These are phyloP conservation scores for Candida sakaeoensis DNA, from an alignment of 805 yeast species.

Conservation along the genomic window DNA sequence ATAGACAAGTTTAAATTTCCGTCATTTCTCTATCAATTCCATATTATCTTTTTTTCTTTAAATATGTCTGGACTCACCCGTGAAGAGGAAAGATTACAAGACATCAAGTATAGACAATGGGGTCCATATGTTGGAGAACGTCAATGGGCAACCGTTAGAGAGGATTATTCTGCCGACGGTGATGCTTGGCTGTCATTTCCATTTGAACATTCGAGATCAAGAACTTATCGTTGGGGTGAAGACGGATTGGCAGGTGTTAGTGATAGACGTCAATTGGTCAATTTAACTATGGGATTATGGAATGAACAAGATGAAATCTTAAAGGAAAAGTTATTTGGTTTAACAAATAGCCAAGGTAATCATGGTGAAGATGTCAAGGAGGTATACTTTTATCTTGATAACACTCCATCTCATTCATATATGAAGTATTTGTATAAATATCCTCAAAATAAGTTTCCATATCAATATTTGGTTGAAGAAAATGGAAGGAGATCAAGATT, in stretches of 20 bases:
- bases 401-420: slow-evolving; percentile 89
- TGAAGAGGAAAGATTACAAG: slow-evolving; percentile 36
- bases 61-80: slow-evolving; percentile 22
- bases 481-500: slow-evolving; percentile 61
- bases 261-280: slow-evolving; percentile 74
- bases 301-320: slow-evolving; percentile 81
- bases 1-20: background rate
- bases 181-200: slow-evolving; percentile 90
- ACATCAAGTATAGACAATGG: slow-evolving; percentile 78
- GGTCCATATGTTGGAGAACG: slow-evolving; percentile 89
- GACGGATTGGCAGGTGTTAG: slow-evolving; percentile 90
- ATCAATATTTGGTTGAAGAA: slow-evolving; percentile 65
- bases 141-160: slow-evolving; percentile 84
- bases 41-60: background rate
- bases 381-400: slow-evolving; percentile 78
- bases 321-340: slow-evolving; percentile 83
- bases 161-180: slow-evolving; percentile 81
- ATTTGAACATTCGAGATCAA: slow-evolving; percentile 74
- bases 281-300: slow-evolving; percentile 85
- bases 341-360: slow-evolving; percentile 90
- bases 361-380: slow-evolving; percentile 96
- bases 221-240: slow-evolving; percentile 93
- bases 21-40: slow-evolving; percentile 1
- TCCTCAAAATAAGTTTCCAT: slow-evolving; percentile 84
- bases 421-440: slow-evolving; percentile 90